Evolutionary conservation across 139 green algal species (phyloP).

Genomic region (Micractinium conductrix): DNA sequence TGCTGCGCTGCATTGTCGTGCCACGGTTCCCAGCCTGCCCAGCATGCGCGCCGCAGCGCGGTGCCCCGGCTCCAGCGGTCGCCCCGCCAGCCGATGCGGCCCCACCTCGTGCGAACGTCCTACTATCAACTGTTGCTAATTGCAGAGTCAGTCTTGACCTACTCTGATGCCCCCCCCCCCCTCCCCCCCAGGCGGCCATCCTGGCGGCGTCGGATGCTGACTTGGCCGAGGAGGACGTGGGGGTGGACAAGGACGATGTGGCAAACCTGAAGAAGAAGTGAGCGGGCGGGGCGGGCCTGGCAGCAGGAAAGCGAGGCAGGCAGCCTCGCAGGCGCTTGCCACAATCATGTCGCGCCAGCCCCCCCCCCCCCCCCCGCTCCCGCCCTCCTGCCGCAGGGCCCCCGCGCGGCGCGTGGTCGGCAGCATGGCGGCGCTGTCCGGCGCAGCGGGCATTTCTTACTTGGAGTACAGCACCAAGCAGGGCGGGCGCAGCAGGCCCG

Average conservation of each 20-base stretch:
- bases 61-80: too few relatives aligned
- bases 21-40: too few relatives aligned
- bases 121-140: too few relatives aligned
- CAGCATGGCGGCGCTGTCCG: conserved; percentile 78
- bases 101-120: too few relatives aligned
- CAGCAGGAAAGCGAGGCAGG: background rate
- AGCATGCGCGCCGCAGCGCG: too few relatives aligned
- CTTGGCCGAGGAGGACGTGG: conserved; percentile 66
- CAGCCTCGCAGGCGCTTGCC: background rate
- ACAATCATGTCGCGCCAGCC: background rate
- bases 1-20: background rate
- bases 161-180: background rate
- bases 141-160: background rate
- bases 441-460: conserved; percentile 77
- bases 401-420: conserved; percentile 59
- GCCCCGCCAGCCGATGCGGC: too few relatives aligned
- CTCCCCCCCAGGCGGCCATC: conserved; percentile 69
- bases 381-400: background rate
- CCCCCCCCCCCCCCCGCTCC: background rate
- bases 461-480: conserved; percentile 64
- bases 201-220: conserved; percentile 78
- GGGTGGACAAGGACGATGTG: conserved; percentile 49
- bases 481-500: background rate
- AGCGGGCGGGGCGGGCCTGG: background rate
- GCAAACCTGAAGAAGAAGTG: conserved; percentile 17